Conservation (phyloP, 2,329 filamentous ascomycete species). For the Laburnicola sp. region DNA sequence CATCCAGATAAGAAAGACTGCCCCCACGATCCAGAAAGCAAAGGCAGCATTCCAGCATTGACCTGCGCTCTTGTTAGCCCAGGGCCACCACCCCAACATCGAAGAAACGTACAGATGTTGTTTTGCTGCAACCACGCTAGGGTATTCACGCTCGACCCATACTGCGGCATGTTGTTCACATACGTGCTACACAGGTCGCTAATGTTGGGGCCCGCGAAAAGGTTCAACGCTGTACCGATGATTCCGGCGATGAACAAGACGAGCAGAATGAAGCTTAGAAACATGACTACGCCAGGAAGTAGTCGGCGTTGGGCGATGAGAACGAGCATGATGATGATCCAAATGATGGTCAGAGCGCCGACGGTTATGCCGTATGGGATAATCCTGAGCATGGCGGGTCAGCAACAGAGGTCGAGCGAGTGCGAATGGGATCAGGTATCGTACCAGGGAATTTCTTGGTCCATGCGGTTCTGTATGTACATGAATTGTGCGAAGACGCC, state of each 20-base stretch:
- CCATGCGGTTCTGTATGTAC: conserved; percentile 58
- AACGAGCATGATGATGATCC: conserved; percentile 61
- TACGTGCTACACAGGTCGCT: conserved; percentile 63
- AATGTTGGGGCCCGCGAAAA: conserved; percentile 62
- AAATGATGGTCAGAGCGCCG: conserved; percentile 59
- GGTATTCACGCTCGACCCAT: conserved; percentile 57
- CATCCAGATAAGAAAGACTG: conserved; percentile 68
- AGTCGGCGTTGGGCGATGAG: conserved; percentile 60
- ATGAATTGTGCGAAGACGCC: conserved; percentile 66
- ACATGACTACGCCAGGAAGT: conserved; percentile 61
- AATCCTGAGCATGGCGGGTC: conserved; percentile 52
- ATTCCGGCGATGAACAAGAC: conserved; percentile 64
- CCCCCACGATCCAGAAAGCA: conserved; percentile 65
- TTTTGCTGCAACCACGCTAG: conserved; percentile 65
- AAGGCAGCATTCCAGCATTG: conserved; percentile 66
- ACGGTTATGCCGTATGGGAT: conserved; percentile 66
- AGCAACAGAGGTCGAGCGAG: conserved; percentile 1
- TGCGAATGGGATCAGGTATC: conserved; percentile 15
- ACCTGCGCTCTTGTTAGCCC: conserved; percentile 44
- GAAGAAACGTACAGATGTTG: conserved; percentile 58
- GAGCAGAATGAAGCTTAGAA: conserved; percentile 64
- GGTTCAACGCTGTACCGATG: conserved; percentile 65
- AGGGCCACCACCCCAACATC: not conserved
- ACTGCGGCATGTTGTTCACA: conserved; percentile 52
- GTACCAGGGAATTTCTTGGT: conserved; percentile 63